A percentile compares a stretch with the other conserved stretches of the same genome.
phyloP scores from a whole-genome alignment of 169 alveolate species.

The Ichthyophthirius multifiliis region DNA sequence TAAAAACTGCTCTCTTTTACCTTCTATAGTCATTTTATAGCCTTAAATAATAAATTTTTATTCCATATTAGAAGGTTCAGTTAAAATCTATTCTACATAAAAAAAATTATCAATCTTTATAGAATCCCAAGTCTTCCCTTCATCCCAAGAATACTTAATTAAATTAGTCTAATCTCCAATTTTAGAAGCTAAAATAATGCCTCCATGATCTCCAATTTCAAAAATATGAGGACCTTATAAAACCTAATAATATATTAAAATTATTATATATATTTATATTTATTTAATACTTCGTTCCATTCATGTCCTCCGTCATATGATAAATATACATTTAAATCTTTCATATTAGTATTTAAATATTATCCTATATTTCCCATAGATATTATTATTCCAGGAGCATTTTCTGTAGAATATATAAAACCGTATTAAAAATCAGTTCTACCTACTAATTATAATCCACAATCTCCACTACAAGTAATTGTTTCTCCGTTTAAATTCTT shows the following conservation, averaged over 20 bases:
- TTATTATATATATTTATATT: too few species aligned
- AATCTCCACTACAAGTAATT: conserved; percentile 41
- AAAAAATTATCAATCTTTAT: conserved; percentile 16
- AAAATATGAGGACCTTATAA: conserved; percentile 59
- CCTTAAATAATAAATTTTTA: conserved; percentile 63
- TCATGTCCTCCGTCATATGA: conserved; percentile 77
- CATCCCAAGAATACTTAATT: conserved; percentile 54
- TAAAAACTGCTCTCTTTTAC: conserved; percentile 9
- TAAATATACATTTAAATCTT: conserved; percentile 48
- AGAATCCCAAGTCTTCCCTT: conserved; percentile 59
- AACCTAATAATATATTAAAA: too few species aligned
- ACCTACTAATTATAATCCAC: conserved; percentile 51
- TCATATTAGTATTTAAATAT: conserved; percentile 21
- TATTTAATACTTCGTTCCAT: conserved; percentile 72
- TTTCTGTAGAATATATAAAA: conserved; percentile 49
- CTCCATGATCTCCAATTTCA: conserved; percentile 76
- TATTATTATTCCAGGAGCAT: conserved; percentile 57
- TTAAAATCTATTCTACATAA: conserved; percentile 47
- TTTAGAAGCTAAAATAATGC: conserved; percentile 53
- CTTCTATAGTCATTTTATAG: not conserved
- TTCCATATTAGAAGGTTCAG: conserved; percentile 63
- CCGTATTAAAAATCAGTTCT: conserved; percentile 29
- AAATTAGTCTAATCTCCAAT: conserved; percentile 33
- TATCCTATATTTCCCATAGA: conserved; percentile 69
- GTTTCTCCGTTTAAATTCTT: conserved; percentile 14